phyloP scores from a whole-genome alignment of 2,329 filamentous ascomycete genomes.

The Meredithiella fracta region DNA sequence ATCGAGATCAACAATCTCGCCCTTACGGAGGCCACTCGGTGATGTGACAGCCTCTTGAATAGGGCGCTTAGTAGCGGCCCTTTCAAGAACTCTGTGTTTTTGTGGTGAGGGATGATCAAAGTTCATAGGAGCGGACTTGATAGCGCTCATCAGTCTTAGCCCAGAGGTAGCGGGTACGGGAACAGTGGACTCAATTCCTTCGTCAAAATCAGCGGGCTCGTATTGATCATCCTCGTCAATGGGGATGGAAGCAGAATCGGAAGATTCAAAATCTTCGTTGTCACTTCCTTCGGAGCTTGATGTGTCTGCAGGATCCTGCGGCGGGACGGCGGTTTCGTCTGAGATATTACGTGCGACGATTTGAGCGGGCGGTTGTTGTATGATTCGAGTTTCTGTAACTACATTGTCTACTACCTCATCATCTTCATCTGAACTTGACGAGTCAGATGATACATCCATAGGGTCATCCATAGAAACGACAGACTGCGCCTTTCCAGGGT shows the following conservation, averaged over 20 bases:
- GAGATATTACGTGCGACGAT: too few species aligned
- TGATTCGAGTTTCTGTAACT: background rate
- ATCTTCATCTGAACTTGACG: slow-evolving; percentile 4
- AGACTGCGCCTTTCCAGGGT: background rate
- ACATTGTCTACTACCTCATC: slow-evolving; percentile 3
- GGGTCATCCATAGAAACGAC: background rate
- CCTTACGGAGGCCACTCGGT: background rate
- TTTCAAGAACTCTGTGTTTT: background rate
- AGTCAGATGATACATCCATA: slow-evolving; percentile 5
- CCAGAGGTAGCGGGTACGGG: background rate
- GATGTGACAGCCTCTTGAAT: background rate
- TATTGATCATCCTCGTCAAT: background rate
- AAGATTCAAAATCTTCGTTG: background rate
- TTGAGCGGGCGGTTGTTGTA: too few species aligned
- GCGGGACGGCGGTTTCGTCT: background rate
- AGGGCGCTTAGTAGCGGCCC: background rate
- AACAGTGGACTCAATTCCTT: background rate
- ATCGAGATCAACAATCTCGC: background rate
- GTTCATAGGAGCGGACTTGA: too few species aligned
- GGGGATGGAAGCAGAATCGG: background rate
- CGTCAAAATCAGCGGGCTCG: background rate
- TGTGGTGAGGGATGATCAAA: background rate
- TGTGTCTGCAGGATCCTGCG: background rate
- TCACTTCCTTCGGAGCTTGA: background rate
- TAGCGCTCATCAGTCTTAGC: too few species aligned